Evolutionary conservation across 257 asterid genomes (phyloP), one percentile per base, ranked within the genome.

Genomic region (Solanum sitiens): DNA sequence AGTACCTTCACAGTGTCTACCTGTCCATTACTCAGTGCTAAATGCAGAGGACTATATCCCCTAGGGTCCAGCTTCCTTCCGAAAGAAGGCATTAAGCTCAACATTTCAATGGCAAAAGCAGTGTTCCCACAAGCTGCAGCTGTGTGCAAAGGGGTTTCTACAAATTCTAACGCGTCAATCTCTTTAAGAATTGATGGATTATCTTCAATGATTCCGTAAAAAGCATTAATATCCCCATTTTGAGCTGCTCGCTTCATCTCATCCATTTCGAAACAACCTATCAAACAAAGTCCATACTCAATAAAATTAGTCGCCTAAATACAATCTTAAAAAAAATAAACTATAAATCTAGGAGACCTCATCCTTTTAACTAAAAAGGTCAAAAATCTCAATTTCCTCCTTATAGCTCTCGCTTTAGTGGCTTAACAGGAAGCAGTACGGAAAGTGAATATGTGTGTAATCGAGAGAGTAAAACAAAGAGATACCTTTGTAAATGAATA

Each of bases 21-120:
- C 16, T 37, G 84, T 4, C 79, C 79, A 18, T 56, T 67, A 4
- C 21, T 39, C 27, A 85, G 13, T 15, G 87, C 91, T 20, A 87
- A n/a, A 53, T 84, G 61, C 53, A 89, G n/a, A 18, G 89, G 91
- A 35, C 80, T 76, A 33, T 50, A 37, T 1, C 86, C 87, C n/a
- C 40, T 72, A 1, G 87, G 71, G 15, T 89, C 83, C 25, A 89
- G 76, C 86, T 80, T 87, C 59, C 42, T 39, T 14, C 83, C 79
- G 21, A 87, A 70, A 9, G 83, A 85, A 63, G 91, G 89, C 83
- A 11, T 70, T 14, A 86, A 37, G 79, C 39, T 82, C 12, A 80
- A 39, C 70, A 87, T 70, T 89, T 87, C 89, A 45, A 86, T 40
- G 72, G 88, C 91, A 21, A 87, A 79, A 50, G 8, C 40, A 27